Conservation (phyloP, 495 filamentous ascomycete genomes). For the Xylaria palmicola region DNA sequence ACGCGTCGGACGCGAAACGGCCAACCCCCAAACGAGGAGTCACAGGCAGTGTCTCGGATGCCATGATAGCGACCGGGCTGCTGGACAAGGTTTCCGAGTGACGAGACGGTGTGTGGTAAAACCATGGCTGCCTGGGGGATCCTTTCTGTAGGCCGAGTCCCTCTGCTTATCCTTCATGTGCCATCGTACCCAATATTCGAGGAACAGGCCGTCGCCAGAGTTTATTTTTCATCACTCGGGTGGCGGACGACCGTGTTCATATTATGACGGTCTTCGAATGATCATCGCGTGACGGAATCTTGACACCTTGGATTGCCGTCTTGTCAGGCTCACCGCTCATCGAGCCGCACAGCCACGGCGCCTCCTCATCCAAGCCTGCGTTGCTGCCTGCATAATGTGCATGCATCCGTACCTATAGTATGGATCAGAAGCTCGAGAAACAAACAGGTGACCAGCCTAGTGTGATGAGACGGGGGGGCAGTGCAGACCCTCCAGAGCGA, state of each 20-base stretch:
- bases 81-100: too few relatives aligned
- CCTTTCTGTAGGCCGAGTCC: too few relatives aligned
- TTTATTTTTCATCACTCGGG: constrained; percentile 8
- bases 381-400: constrained; percentile 10
- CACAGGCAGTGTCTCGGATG: constrained; percentile 14
- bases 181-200: constrained; percentile 10
- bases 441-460: constrained; percentile 12
- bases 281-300: constrained; percentile 8
- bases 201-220: neutral
- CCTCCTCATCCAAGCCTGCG: neutral
- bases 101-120: too few relatives aligned
- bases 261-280: neutral
- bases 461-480: constrained; percentile 4
- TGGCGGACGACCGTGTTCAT: neutral
- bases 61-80: too few relatives aligned
- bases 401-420: neutral
- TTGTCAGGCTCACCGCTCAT: constrained; percentile 16
- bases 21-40: constrained; percentile 5
- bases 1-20: constrained; percentile 12
- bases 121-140: too few relatives aligned
- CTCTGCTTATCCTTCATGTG: neutral
- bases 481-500: constrained; percentile 8
- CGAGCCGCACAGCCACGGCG: constrained; percentile 9
- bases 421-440: constrained; percentile 13
- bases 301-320: neutral